These are phyloP conservation scores for Phytophthora podocarpi DNA, from an alignment of 352 stramenopile genomes.

Conservation along the genomic window DNA sequence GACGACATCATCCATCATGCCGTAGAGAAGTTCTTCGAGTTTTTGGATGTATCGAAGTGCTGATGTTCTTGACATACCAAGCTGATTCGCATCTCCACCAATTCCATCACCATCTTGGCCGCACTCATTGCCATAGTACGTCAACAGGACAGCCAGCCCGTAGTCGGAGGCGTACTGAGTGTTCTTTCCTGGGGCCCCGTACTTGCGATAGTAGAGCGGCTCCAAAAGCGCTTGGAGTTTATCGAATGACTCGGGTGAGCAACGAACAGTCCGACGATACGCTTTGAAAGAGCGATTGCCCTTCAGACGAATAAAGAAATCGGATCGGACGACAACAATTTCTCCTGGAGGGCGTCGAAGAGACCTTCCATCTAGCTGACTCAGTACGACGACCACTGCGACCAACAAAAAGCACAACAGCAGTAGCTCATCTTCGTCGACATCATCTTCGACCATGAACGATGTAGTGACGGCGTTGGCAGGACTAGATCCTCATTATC, in stretches of 20 bases:
- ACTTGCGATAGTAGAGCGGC: constrained; percentile 5
- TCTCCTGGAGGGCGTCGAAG: not conserved
- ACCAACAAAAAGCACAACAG: too few species aligned
- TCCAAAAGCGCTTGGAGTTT: not conserved
- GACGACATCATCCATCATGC: constrained; percentile 11
- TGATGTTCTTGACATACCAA: constrained; percentile 1
- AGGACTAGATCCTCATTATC: too few species aligned
- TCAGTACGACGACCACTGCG: not conserved
- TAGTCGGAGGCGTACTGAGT: constrained; percentile 8
- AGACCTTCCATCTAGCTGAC: not conserved
- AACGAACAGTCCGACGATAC: constrained; percentile 2
- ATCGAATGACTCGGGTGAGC: constrained; percentile 5
- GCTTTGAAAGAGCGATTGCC: not conserved
- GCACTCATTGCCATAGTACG: constrained; percentile 18
- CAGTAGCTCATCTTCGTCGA: too few species aligned
- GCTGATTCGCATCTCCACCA: not conserved
- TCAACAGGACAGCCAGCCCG: constrained; percentile 9
- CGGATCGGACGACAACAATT: not conserved
- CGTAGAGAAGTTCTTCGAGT: constrained; percentile 5
- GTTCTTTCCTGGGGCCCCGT: constrained; percentile 4
- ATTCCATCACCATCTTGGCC: constrained; percentile 16
- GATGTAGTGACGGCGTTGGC: too few species aligned
- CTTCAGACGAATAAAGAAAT: constrained; percentile 8
- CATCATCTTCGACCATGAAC: too few species aligned
- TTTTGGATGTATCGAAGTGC: constrained; percentile 13